Base-by-base conservation (phyloP, 352 stramenopile species). In the Thalassiosira mediterranea region DNA sequence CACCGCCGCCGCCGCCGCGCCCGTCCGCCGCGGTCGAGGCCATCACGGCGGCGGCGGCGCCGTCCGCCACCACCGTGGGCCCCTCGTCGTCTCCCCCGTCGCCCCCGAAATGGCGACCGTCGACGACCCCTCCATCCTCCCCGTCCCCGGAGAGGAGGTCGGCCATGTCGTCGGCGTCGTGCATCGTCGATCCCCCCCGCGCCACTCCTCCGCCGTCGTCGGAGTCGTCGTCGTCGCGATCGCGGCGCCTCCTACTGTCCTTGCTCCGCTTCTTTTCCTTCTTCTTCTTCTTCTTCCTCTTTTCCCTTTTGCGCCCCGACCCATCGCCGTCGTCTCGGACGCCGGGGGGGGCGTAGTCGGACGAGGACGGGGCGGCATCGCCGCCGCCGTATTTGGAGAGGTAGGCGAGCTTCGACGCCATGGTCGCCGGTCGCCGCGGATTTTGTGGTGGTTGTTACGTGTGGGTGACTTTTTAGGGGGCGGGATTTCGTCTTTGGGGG, bases 311-410 rank as follows among this genome's bases (percentile, higher is more conserved):
- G 11, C 56, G 49, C 47, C 38, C 47, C 13, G 46, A 11, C 23
- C n/a, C 4, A 54, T 48, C 28, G 37, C 63, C 26, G 13, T 67
- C 26, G 21, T 68, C 17, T 15, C 58, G 19, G 28, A 64, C 19
- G 38, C 26, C 31, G 21, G 63, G 44, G n/a, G n/a, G n/a, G n/a
- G n/a, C n/a, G 47, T 40, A 2, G 3, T 42, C 61, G 42, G 44
- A 47, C 31, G 21, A 49, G 54, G 59, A 28, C 34, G 4, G 13
- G 28, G 8, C 11, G 40, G 21, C 4, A 29, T 15, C 4, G 17
- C 32, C 31, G 37, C 31, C 60, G n/a, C 65, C 65, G 42, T 78
- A 78, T 66, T 78, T 78, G 40, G 69, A 72, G 25, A 78, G 58
- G 19, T 78, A 78, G 15, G 28, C 69, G 0, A 78, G 59, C 56